These are phyloP conservation scores for Prunus mongolica DNA, from an alignment of 306 rosid species.

Conservation along the genomic window DNA sequence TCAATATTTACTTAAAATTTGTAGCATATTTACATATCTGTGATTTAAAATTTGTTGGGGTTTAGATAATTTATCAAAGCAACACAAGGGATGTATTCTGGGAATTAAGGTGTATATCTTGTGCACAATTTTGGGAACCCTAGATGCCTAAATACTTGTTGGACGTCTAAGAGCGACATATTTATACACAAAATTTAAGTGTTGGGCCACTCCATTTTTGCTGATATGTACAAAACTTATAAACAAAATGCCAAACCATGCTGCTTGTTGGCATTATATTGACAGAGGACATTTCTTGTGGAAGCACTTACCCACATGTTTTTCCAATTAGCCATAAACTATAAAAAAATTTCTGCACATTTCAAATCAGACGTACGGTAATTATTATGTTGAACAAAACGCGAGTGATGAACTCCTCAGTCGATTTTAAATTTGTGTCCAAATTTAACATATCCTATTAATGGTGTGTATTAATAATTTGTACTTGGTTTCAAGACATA, in stretches of 20 bases:
- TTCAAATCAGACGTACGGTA: background rate
- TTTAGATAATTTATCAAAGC: too few species aligned
- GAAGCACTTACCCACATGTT: background rate
- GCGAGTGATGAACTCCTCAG: too few species aligned
- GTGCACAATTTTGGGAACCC: constrained; percentile 10
- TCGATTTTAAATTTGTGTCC: too few species aligned
- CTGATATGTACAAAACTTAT: background rate
- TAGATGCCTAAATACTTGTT: constrained; percentile 16
- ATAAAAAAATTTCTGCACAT: background rate
- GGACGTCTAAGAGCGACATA: background rate
- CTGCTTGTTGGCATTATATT: too few species aligned
- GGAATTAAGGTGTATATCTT: background rate
- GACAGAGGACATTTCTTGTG: background rate
- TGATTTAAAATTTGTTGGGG: too few species aligned
- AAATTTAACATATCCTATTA: background rate
- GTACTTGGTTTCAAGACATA: background rate
- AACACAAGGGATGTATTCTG: background rate
- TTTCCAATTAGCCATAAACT: background rate
- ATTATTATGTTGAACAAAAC: too few species aligned
- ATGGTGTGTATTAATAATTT: background rate
- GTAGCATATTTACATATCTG: too few species aligned
- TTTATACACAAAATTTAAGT: background rate
- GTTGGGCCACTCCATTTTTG: constrained; percentile 18
- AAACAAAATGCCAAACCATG: background rate
- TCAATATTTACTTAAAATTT: too few species aligned